These are phyloP conservation scores for Penicillium sclerotiorum DNA, from an alignment of 2,329 filamentous ascomycete species.

Conservation along the genomic window DNA sequence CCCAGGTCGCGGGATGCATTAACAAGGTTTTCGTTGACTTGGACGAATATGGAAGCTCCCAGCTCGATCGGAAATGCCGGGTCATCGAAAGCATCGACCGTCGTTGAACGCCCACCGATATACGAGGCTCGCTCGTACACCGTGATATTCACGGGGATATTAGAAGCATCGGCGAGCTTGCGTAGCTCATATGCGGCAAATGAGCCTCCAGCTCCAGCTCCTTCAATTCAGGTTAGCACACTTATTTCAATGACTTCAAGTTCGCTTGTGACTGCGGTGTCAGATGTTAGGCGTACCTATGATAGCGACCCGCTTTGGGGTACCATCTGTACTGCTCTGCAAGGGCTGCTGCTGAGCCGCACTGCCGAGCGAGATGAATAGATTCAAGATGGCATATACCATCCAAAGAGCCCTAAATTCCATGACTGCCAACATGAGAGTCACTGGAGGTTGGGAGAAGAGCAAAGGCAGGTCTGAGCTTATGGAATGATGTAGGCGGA, in stretches of 20 bases:
- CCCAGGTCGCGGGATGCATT: conserved; percentile 71
- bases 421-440: conserved; percentile 1
- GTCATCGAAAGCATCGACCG: conserved; percentile 74
- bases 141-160: conserved; percentile 74
- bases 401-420: conserved; percentile 7
- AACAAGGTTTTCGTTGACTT: conserved; percentile 79
- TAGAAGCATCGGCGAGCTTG: conserved; percentile 65
- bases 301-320: conserved; percentile 37
- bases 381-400: conserved; percentile 12
- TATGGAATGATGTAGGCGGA: conserved; percentile 10
- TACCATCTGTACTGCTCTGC: conserved; percentile 9
- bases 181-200: conserved; percentile 82
- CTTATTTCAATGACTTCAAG: not conserved
- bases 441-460: not conserved
- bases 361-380: conserved; percentile 21
- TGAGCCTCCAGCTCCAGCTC: conserved; percentile 85
- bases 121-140: conserved; percentile 79
- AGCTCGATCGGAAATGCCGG: conserved; percentile 73
- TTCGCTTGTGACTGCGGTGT: not conserved
- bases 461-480: not conserved
- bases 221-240: conserved; percentile 48
- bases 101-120: conserved; percentile 85
- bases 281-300: conserved; percentile 31
- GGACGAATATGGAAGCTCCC: conserved; percentile 88
- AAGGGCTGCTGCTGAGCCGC: conserved; percentile 31